phyloP scores from a whole-genome alignment of 345 rosid genomes.

The Citrus mangshanensis region DNA sequence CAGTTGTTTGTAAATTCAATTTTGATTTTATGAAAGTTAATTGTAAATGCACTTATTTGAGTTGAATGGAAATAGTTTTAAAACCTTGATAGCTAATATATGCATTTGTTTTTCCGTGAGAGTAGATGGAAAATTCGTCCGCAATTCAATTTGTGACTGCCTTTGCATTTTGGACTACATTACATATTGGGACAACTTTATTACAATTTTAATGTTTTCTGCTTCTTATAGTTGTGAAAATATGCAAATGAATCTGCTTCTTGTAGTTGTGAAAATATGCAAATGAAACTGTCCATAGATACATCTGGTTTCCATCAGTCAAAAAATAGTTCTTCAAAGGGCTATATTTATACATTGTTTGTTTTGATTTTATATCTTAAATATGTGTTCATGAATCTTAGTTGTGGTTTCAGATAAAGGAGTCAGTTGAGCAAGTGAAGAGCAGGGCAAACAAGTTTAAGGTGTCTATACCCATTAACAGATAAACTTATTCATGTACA shows the following conservation, averaged over 20 bases:
- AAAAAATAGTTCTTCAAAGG: background rate
- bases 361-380: background rate
- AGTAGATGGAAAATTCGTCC: background rate
- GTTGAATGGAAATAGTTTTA: background rate
- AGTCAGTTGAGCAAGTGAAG: constrained; percentile 42
- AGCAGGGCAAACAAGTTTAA: constrained; percentile 40
- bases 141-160: background rate
- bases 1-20: no score
- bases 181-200: background rate
- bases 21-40: background rate
- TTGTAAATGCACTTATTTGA: background rate
- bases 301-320: background rate
- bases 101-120: background rate
- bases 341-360: background rate
- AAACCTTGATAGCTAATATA: background rate
- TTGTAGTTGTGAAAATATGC: background rate
- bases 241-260: background rate
- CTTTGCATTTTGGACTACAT: background rate
- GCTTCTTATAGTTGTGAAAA: background rate
- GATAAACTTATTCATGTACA: background rate
- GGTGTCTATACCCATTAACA: constrained; percentile 34
- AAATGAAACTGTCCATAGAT: background rate
- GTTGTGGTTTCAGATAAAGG: constrained; percentile 49
- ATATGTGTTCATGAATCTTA: constrained; percentile 13
- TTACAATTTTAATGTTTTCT: background rate